Evolutionary conservation across 352 stramenopile species (phyloP).

Genomic region (Blastocystis sp.): DNA sequence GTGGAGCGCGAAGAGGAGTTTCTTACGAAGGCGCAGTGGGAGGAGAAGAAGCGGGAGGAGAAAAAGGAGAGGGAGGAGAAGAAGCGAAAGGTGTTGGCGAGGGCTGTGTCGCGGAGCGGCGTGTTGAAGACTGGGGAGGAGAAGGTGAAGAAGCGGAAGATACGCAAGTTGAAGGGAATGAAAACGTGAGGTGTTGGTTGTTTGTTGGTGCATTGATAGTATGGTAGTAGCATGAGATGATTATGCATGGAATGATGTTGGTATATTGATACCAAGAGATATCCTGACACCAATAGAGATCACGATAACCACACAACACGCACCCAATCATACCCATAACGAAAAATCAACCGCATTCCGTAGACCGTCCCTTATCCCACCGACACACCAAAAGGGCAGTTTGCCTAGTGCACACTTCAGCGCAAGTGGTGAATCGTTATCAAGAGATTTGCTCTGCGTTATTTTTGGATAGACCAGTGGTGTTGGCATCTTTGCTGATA

Average conservation of each 20-base stretch:
- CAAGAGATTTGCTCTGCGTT: conserved; percentile 57
- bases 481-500: conserved; percentile 57
- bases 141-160: neutral
- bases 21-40: conserved; percentile 4
- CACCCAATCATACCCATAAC: conserved; percentile 12
- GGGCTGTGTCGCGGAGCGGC: neutral
- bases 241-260: too few relatives aligned
- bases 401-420: conserved; percentile 57
- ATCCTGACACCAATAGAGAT: neutral
- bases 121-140: neutral
- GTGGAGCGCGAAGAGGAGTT: conserved; percentile 21
- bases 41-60: neutral
- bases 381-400: conserved; percentile 38
- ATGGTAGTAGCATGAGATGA: too few relatives aligned
- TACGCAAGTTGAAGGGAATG: neutral
- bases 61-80: neutral
- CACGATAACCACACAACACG: neutral
- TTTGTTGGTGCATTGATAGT: neutral
- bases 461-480: conserved; percentile 48
- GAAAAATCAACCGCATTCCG: neutral
- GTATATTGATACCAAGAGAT: neutral
- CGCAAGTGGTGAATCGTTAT: conserved; percentile 57
- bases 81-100: neutral
- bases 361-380: neutral
- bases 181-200: neutral